A percentile compares a stretch with the other conserved stretches of the same genome.
phyloP scores from a whole-genome alignment of 23 red algal genomes.

The Gracilaria caudata region DNA sequence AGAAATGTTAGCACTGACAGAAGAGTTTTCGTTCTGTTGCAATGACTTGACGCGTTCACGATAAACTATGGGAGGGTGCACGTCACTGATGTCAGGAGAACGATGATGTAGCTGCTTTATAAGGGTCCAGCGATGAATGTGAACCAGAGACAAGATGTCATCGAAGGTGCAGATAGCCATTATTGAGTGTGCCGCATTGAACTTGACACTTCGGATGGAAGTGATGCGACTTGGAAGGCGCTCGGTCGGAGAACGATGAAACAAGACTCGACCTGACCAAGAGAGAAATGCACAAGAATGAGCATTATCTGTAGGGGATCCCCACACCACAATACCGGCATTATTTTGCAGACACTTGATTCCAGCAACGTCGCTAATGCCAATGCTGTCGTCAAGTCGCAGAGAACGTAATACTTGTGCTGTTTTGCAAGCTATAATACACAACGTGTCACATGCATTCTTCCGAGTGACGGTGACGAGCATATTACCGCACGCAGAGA shows the following conservation, averaged over 20 bases:
- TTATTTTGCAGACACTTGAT: slow-evolving; percentile 25
- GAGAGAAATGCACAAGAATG: slow-evolving; percentile 21
- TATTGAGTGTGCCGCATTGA: slow-evolving; percentile 3
- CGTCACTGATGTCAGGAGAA: slow-evolving; percentile 4
- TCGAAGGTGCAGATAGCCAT: slow-evolving; percentile 20
- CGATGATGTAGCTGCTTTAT: slow-evolving; percentile 8
- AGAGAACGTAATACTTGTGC: slow-evolving; percentile 11
- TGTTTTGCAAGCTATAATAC: slow-evolving; percentile 25
- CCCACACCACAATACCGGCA: slow-evolving; percentile 17
- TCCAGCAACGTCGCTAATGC: slow-evolving; percentile 2
- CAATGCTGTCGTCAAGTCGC: not conserved
- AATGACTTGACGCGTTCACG: slow-evolving; percentile 8
- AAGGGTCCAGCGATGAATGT: slow-evolving; percentile 27
- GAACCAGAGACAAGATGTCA: not conserved
- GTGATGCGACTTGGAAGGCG: not conserved
- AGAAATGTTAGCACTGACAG: not conserved
- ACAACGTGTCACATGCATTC: not conserved
- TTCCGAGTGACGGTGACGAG: slow-evolving; percentile 12
- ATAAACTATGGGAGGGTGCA: slow-evolving; percentile 6
- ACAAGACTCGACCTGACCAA: slow-evolving; percentile 15
- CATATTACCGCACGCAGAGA: slow-evolving; percentile 16
- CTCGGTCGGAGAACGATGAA: not conserved
- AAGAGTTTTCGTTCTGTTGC: slow-evolving; percentile 5
- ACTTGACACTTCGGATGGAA: not conserved
- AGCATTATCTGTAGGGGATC: not conserved